Conservation (phyloP, 345 rosid genomes). For the Odontarrhena argentea region DNA sequence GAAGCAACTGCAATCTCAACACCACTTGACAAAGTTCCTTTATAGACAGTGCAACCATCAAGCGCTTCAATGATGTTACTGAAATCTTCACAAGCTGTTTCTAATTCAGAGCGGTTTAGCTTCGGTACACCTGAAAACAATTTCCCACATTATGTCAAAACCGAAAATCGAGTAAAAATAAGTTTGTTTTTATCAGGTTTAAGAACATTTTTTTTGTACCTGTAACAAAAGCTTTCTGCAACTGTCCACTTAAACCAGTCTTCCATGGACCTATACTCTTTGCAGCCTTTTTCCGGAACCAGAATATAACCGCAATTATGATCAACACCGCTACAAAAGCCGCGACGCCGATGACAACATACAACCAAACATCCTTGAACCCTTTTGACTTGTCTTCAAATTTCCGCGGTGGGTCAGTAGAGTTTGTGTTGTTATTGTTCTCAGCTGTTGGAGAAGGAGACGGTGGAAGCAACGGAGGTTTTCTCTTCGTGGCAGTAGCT, state of each 20-base stretch:
- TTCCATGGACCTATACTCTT: conserved; percentile 85
- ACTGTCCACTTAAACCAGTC: conserved; percentile 91
- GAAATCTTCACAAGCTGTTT: conserved; percentile 98
- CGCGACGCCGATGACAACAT: conserved; percentile 48
- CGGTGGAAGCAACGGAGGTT: conserved; percentile 33
- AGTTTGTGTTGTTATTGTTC: conserved; percentile 15
- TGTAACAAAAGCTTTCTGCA: conserved; percentile 88
- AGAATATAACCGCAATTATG: conserved; percentile 38
- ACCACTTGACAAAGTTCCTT: conserved; percentile 97
- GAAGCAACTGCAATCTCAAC: conserved; percentile 93
- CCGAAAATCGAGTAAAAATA: background rate
- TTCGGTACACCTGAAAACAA: conserved; percentile 81
- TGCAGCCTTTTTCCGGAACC: conserved; percentile 57
- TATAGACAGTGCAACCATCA: conserved; percentile 64
- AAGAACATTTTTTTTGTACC: conserved; percentile 44
- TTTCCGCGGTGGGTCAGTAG: conserved; percentile 11
- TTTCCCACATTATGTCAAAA: background rate
- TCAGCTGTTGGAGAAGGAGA: conserved; percentile 30
- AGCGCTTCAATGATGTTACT: conserved; percentile 79
- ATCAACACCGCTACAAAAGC: conserved; percentile 43
- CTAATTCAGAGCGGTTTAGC: conserved; percentile 78
- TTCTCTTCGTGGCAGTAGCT: conserved; percentile 49
- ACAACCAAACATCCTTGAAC: conserved; percentile 53
- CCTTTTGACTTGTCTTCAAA: conserved; percentile 36
- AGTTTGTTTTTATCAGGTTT: background rate